Percentiles rank a stretch among this genome's conserved stretches.
These are phyloP conservation scores for Chlamydomonas applanata DNA, from an alignment of 139 green algal genomes.

Conservation along the genomic window DNA sequence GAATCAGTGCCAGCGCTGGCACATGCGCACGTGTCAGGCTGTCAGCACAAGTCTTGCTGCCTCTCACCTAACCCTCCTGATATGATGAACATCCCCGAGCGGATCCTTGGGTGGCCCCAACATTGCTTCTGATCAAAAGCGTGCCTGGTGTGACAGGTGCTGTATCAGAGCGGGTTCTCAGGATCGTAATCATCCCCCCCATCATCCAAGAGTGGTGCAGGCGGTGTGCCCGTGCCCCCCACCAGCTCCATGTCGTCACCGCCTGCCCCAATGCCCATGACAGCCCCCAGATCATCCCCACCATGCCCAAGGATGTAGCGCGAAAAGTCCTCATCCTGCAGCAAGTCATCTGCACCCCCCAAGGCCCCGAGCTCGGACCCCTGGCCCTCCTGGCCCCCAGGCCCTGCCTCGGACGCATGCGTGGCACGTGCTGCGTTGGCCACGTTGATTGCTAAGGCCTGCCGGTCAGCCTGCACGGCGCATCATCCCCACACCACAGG, in stretches of 20 bases:
- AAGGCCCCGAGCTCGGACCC: neutral
- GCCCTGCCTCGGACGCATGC: neutral
- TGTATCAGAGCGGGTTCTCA: neutral
- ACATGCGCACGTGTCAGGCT: no score
- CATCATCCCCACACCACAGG: no score
- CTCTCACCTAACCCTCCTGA: no score
- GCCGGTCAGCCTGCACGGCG: neutral
- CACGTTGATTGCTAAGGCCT: neutral
- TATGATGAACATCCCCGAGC: no score
- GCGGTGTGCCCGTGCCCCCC: no score
- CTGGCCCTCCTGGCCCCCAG: neutral
- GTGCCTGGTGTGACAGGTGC: no score
- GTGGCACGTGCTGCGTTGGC: constrained; percentile 1
- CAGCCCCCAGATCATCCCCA: neutral
- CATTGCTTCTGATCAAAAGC: no score
- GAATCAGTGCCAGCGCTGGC: no score
- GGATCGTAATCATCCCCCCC: neutral
- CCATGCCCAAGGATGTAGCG: constrained; percentile 1
- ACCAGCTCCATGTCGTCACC: no score
- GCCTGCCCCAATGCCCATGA: neutral
- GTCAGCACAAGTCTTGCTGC: no score
- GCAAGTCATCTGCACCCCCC: neutral
- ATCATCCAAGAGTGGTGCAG: neutral
- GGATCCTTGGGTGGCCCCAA: no score
- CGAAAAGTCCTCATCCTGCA: constrained; percentile 4